Percentiles rank a stretch among this genome's conserved stretches.
Conservation (phyloP, 2,329 filamentous ascomycete genomes). For the Zalaria obscura region DNA sequence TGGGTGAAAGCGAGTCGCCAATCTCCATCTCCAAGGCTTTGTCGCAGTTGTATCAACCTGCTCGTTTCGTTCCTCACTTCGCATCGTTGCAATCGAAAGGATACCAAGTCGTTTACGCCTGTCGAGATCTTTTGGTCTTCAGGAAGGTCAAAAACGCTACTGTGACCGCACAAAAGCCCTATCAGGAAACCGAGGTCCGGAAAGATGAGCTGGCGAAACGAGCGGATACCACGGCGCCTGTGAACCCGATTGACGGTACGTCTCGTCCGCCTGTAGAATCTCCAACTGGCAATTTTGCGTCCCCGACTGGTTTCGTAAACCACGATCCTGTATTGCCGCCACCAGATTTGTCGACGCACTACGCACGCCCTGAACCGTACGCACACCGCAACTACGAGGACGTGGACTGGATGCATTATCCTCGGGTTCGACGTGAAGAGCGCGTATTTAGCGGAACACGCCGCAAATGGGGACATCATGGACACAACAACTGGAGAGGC, state of each 20-base stretch:
- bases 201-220: background rate
- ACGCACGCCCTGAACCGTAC: too few species aligned
- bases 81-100: slow-evolving; percentile 43
- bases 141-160: slow-evolving; percentile 38
- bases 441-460: slow-evolving; percentile 31
- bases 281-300: slow-evolving; percentile 44
- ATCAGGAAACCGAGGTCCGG: slow-evolving; percentile 3
- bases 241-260: slow-evolving; percentile 44
- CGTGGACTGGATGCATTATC: too few species aligned
- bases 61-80: slow-evolving; percentile 53
- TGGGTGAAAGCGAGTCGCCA: slow-evolving; percentile 34
- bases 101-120: slow-evolving; percentile 52
- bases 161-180: slow-evolving; percentile 4
- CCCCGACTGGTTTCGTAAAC: slow-evolving; percentile 52
- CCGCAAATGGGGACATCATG: slow-evolving; percentile 6
- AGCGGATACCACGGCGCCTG: background rate
- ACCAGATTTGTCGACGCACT: too few species aligned
- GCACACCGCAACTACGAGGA: too few species aligned
- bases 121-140: slow-evolving; percentile 50
- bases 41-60: slow-evolving; percentile 45
- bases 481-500: slow-evolving; percentile 17
- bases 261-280: slow-evolving; percentile 6
- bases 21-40: slow-evolving; percentile 47
- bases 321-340: slow-evolving; percentile 28
- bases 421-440: slow-evolving; percentile 22